Evolutionary conservation across 305 asterid genomes (phyloP), one percentile per base, ranked within the genome.

Genomic region (Salvia sclarea): DNA sequence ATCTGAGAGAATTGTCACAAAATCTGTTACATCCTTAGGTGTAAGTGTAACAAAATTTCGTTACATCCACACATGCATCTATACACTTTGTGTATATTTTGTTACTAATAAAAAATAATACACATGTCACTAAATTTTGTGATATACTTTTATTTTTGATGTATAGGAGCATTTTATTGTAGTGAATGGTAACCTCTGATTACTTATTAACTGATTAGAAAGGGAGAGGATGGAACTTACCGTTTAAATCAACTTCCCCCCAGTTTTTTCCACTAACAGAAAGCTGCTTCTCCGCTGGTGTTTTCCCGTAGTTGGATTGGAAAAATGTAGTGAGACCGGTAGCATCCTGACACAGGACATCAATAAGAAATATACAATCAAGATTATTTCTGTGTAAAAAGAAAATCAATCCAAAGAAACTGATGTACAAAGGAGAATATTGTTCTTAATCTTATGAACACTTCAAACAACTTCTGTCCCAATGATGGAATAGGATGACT

Each of bases 221-320:
- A 28, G 33, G 33, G 3, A 28, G 11, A 38, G 38, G 38, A 33
- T 8, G 38, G 38, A 1, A 33, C 9, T 33, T 38, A 38, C 99
- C 99, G 80, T 85, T 82, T 57, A 95, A 75, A 81, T 95, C 96
- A 77, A 95, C 96, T 74, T 95, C 99, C 66, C 97, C 99, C 95
- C 96, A 92, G 75, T 95, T 95, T 81, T 88, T 95, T 62, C 99
- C 97, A 80, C 99, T 92, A 69, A 95, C 83, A 20, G 98, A 88
- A 49, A 92, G 97, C 77, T 95, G 99, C 69, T 95, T 95, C 77
- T 95, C 98, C 83, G 83, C 96, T 14, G 98, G 92, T 24, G 83
- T 62, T 70, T 78, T 74, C 54, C 85, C 95, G 61, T 82, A 86
- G 75, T 79, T 82, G 63, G 83, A 83, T 79, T 88, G 97, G 86